Conservation (phyloP, 139 green algal genomes). For the Chlorella vulgaris region DNA sequence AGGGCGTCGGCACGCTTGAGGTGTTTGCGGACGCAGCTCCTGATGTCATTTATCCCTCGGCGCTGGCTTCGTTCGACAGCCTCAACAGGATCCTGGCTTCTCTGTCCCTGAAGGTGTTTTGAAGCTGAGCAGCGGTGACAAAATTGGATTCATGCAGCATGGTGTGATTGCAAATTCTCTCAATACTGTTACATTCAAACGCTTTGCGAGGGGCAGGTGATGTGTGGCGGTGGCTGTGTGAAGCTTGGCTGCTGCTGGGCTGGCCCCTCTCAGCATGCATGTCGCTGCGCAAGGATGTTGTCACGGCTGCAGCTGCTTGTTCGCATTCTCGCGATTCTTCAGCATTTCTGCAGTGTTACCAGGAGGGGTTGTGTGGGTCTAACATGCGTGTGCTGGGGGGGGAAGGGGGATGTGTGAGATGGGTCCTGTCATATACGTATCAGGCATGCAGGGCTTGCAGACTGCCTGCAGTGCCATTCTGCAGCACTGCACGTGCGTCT, state of each 20-base stretch:
- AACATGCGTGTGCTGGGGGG: no score
- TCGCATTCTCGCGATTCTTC: slow-evolving; percentile 28
- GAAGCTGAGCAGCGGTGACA: background rate
- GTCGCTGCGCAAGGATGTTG: background rate
- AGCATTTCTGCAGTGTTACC: slow-evolving; percentile 21
- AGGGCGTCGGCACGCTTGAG: slow-evolving; percentile 88
- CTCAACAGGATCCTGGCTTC: no score
- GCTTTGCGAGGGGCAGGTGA: no score
- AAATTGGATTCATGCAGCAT: background rate
- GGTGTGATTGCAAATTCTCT: no score
- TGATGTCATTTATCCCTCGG: slow-evolving; percentile 80
- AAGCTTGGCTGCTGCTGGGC: background rate
- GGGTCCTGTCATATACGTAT: background rate
- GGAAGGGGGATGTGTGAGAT: no score
- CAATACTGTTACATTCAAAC: no score
- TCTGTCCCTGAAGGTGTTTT: background rate
- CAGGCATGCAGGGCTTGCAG: background rate
- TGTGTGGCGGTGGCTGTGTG: background rate
- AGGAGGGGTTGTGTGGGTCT: background rate
- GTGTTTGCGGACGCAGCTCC: slow-evolving; percentile 76
- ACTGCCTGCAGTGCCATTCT: background rate
- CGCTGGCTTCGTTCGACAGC: slow-evolving; percentile 83
- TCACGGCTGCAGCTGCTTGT: slow-evolving; percentile 18
- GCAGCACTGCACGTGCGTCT: background rate
- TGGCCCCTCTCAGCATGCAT: background rate